A percentile compares a stretch with the other conserved stretches of the same genome.
Conservation (phyloP, 371 early-diverging fungal species). For the Mycotypha africana region DNA sequence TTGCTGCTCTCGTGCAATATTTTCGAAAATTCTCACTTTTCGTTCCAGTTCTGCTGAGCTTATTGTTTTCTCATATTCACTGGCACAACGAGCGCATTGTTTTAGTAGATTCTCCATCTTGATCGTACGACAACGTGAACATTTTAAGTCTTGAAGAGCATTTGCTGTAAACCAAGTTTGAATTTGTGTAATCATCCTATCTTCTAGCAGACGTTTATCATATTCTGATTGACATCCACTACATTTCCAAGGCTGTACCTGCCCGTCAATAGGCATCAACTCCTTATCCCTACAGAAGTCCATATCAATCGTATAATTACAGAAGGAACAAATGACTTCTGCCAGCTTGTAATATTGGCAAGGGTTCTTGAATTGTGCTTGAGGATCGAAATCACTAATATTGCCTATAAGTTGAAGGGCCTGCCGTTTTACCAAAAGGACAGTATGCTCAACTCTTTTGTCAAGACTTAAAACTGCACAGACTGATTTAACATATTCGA, state of each 20-base stretch:
- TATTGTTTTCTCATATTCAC: slow-evolving; percentile 45
- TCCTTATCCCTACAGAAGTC: slow-evolving; percentile 86
- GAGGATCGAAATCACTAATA: slow-evolving; percentile 74
- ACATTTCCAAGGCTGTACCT: slow-evolving; percentile 44
- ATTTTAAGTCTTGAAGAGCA: slow-evolving; percentile 86
- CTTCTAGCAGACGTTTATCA: slow-evolving; percentile 71
- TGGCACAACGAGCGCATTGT: slow-evolving; percentile 55
- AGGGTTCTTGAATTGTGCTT: slow-evolving; percentile 74
- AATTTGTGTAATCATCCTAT: slow-evolving; percentile 67
- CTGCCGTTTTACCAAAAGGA: slow-evolving; percentile 71
- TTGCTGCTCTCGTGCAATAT: slow-evolving; percentile 59
- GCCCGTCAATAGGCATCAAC: slow-evolving; percentile 49
- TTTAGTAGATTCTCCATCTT: slow-evolving; percentile 69
- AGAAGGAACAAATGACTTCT: slow-evolving; percentile 84
- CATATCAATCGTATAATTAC: slow-evolving; percentile 77
- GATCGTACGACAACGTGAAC: slow-evolving; percentile 73
- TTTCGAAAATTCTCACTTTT: slow-evolving; percentile 57
- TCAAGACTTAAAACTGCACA: slow-evolving; percentile 75
- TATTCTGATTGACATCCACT: slow-evolving; percentile 71
- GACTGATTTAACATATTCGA: slow-evolving; percentile 75
- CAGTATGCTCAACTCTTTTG: slow-evolving; percentile 49
- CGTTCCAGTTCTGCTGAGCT: slow-evolving; percentile 41
- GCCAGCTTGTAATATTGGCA: slow-evolving; percentile 72
- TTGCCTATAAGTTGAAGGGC: slow-evolving; percentile 61
- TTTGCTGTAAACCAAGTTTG: slow-evolving; percentile 54